phyloP scores from a whole-genome alignment of 306 rosid species.

The Lathyrus tuberosus region DNA sequence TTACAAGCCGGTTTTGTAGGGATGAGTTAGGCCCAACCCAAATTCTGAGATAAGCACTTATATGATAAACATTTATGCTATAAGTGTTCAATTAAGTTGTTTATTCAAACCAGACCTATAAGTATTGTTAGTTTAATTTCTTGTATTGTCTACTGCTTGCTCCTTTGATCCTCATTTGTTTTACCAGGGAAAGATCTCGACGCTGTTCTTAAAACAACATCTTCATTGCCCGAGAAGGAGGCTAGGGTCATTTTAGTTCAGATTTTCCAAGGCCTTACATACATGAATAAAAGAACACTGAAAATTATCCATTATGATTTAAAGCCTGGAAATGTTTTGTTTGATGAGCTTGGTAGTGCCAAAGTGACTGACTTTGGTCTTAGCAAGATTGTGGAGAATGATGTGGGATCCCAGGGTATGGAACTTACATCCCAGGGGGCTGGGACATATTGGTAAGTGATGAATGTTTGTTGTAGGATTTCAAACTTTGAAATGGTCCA shows the following conservation, averaged over 20 bases:
- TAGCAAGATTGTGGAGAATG: slow-evolving; percentile 95
- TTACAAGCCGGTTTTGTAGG: too few relatives aligned
- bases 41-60: too few relatives aligned
- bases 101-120: slow-evolving; percentile 9
- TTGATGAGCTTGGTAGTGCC: slow-evolving; percentile 92
- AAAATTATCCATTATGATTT: slow-evolving; percentile 96
- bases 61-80: neutral
- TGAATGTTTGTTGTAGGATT: slow-evolving; percentile 33
- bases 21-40: too few relatives aligned
- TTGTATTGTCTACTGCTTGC: slow-evolving; percentile 11
- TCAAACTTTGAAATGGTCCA: slow-evolving; percentile 26
- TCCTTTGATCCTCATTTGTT: slow-evolving; percentile 24
- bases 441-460: slow-evolving; percentile 95
- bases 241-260: slow-evolving; percentile 89
- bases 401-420: slow-evolving; percentile 99
- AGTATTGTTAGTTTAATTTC: slow-evolving; percentile 13
- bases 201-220: slow-evolving; percentile 90
- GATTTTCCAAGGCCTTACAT: slow-evolving; percentile 91
- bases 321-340: slow-evolving; percentile 98
- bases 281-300: slow-evolving; percentile 90
- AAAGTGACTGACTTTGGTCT: slow-evolving; percentile 99
- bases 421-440: slow-evolving; percentile 99
- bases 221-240: slow-evolving; percentile 90
- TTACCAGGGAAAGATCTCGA: slow-evolving; percentile 96
- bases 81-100: neutral